These are phyloP conservation scores for Ilyonectria sp. DNA, from an alignment of 2,329 filamentous ascomycete species.

Conservation along the genomic window DNA sequence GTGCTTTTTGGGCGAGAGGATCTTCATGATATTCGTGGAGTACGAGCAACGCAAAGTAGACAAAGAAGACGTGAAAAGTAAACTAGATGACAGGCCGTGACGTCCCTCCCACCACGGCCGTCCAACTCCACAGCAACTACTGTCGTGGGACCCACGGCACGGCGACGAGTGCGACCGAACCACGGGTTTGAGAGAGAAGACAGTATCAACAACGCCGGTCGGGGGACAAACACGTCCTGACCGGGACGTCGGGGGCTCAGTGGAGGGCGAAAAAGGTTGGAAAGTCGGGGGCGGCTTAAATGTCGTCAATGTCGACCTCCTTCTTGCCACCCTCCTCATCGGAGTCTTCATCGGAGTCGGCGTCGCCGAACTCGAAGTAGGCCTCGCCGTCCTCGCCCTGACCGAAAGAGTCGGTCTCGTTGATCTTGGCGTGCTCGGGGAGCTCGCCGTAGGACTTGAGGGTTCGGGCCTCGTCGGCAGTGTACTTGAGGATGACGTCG, in stretches of 20 bases:
- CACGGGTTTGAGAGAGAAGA: slow-evolving; percentile 75
- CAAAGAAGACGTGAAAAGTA: slow-evolving; percentile 42
- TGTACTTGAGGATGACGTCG: slow-evolving; percentile 98
- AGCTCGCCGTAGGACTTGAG: slow-evolving; percentile 98
- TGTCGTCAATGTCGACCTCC: slow-evolving; percentile 96
- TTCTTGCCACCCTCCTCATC: slow-evolving; percentile 74
- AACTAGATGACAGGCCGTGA: slow-evolving; percentile 59
- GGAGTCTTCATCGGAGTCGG: slow-evolving; percentile 73
- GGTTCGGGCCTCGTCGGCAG: slow-evolving; percentile 92
- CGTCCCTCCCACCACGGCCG: slow-evolving; percentile 75
- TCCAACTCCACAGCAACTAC: slow-evolving; percentile 57
- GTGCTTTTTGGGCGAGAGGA: slow-evolving; percentile 45
- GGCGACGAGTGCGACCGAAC: slow-evolving; percentile 28
- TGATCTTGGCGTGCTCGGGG: slow-evolving; percentile 98
- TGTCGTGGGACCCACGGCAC: slow-evolving; percentile 61
- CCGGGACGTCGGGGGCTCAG: slow-evolving; percentile 44
- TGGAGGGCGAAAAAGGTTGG: slow-evolving; percentile 31
- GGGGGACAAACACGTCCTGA: slow-evolving; percentile 12
- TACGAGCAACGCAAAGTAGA: slow-evolving; percentile 35
- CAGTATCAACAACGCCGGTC: slow-evolving; percentile 62
- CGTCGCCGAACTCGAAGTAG: slow-evolving; percentile 99
- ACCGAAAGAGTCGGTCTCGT: slow-evolving; percentile 96
- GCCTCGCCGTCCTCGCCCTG: slow-evolving; percentile 95
- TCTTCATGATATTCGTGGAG: slow-evolving; percentile 44
- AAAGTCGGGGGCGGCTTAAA: slow-evolving; percentile 68